Base-by-base conservation (phyloP, 2,329 filamentous ascomycete species). In the Neonectria ditissima region DNA sequence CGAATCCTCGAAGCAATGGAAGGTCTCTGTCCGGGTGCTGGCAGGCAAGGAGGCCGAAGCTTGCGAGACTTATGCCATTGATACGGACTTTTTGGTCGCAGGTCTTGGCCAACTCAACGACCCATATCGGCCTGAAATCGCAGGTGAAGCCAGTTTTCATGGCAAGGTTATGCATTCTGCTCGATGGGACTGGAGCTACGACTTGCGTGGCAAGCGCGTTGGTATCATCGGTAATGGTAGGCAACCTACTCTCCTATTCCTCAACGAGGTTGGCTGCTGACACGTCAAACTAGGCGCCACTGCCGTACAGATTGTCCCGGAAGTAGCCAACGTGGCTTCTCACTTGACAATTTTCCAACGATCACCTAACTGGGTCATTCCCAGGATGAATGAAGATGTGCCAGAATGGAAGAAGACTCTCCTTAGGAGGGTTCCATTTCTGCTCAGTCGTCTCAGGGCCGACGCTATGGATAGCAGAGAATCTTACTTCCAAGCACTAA, bases 101-200 rank as follows among this genome's bases (percentile, higher is more conserved):
- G 57, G 48, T 2, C 48, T 59, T 18, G 57, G 57, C 5, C 57
- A 59, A 11, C 50, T 59, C 9, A 59, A 59, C 16, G 37, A 59
- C 10, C 57, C 57, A 2, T 37, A 22, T n/a, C 34, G n/a, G 14
- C 57, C 57, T 11, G 22, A 54, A 22, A 54, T 59, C n/a, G 20
- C 37, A 2, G 50, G 57, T 7, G 18, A 26, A 10, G 39, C 4
- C 2, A 24, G 28, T 3, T 59, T 59, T 26, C 18, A 34, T 5
- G 57, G 57, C 5, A 59, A 54, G 30, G 39, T 26, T 28, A 59
- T 59, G 57, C 57, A 59, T 20, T 59, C 57, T 14, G 57, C 57
- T 48, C 47, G 57, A 13, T 59, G 57, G 57, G 57, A 59, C n/a
- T 59, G 57, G 57, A 53, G 48, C n/a, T 59, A 59, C 16, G 57